Evolutionary conservation across 139 green algal species (phyloP).

Genomic region (Monoraphidium neglectum): DNA sequence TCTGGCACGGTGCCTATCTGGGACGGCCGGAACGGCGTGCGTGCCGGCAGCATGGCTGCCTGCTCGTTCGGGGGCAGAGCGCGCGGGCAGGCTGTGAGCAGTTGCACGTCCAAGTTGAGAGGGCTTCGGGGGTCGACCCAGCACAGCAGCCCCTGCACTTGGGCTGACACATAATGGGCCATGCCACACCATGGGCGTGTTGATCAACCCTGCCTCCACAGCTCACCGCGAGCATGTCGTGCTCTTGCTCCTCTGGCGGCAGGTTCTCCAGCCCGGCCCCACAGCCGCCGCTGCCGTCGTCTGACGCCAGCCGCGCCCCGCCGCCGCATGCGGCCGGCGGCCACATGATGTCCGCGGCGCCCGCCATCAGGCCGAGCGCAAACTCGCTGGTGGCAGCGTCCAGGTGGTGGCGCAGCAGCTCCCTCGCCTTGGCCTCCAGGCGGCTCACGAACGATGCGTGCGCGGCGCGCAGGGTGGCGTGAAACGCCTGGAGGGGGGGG

Average conservation of each 20-base stretch:
- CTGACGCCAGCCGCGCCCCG: not conserved
- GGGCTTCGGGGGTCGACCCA: too few species aligned
- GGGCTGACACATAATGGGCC: too few species aligned
- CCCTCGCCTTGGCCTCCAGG: constrained; percentile 66
- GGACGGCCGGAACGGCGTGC: constrained; percentile 35
- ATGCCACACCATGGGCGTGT: too few species aligned
- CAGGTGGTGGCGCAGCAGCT: constrained; percentile 78
- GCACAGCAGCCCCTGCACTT: too few species aligned
- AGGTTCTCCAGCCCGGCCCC: not conserved
- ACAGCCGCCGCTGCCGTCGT: not conserved
- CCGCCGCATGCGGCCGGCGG: not conserved
- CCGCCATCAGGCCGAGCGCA: constrained; percentile 56
- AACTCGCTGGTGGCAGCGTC: constrained; percentile 75
- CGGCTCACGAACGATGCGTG: constrained; percentile 70
- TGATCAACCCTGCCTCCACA: too few species aligned
- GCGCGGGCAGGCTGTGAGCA: too few species aligned
- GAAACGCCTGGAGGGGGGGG: constrained; percentile 59
- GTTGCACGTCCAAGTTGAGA: too few species aligned
- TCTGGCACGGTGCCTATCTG: constrained; percentile 85
- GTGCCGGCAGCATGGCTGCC: constrained; percentile 5
- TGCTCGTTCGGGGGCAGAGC: too few species aligned
- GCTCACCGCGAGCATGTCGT: too few species aligned
- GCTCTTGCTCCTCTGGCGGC: too few species aligned
- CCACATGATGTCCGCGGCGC: constrained; percentile 29
- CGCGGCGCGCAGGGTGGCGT: constrained; percentile 68